Evolutionary conservation across 1,284 basidiomycete genomes (phyloP).

Genomic region (Cystobasidiaceae sp.): DNA sequence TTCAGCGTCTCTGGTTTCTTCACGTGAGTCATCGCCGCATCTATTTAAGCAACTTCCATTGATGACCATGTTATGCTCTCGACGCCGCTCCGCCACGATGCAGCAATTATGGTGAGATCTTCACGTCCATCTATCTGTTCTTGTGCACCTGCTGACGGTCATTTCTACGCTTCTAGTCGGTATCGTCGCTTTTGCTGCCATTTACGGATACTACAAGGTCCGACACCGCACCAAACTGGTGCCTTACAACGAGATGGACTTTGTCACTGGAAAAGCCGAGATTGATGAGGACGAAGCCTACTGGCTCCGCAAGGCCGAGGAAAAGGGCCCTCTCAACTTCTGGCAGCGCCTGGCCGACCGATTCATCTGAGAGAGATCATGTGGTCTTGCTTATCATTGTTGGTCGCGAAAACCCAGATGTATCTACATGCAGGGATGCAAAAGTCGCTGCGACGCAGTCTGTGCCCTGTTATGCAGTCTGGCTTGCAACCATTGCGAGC

Average conservation of each 20-base stretch:
- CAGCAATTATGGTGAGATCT: not conserved
- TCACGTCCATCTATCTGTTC: too few species aligned
- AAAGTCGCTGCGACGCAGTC: too few species aligned
- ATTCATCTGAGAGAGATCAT: not conserved
- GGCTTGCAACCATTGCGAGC: too few species aligned
- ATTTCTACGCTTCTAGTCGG: conserved; percentile 56
- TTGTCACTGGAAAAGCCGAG: conserved; percentile 57
- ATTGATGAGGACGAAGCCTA: conserved; percentile 61
- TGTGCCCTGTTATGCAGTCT: too few species aligned
- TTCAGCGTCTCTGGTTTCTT: not conserved
- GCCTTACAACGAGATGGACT: conserved; percentile 57
- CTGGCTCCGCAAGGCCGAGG: conserved; percentile 42
- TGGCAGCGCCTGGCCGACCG: conserved; percentile 2
- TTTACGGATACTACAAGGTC: conserved; percentile 45
- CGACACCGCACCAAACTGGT: conserved; percentile 53
- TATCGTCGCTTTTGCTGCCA: conserved; percentile 70
- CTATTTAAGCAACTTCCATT: too few species aligned
- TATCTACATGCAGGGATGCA: too few species aligned
- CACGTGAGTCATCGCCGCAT: too few species aligned
- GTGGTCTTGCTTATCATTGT: too few species aligned
- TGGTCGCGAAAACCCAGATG: too few species aligned
- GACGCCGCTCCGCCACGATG: too few species aligned
- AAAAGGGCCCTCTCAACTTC: not conserved
- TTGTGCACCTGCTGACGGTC: not conserved
- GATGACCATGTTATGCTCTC: too few species aligned